phyloP scores from a whole-genome alignment of 768 basidiomycete species.

The Tylopilus plumbeoviolaceoides region DNA sequence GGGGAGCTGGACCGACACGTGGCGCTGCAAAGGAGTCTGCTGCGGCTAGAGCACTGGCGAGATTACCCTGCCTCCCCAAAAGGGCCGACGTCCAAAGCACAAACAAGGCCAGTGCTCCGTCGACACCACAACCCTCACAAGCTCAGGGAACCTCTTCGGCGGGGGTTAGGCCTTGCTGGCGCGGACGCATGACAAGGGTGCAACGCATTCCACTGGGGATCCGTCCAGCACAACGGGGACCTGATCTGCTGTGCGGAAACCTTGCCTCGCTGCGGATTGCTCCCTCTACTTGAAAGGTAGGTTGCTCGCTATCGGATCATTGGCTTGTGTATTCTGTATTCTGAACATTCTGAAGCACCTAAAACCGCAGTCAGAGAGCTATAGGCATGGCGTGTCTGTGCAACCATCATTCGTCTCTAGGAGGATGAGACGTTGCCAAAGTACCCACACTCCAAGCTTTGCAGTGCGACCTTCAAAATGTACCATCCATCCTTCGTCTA shows the following conservation, averaged over 20 bases:
- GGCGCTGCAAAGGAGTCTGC: constrained; percentile 10
- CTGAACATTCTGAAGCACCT: background rate
- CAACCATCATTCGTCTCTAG: background rate
- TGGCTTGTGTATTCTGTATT: background rate
- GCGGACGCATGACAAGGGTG: background rate
- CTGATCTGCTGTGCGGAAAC: background rate
- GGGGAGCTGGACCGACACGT: constrained; percentile 9
- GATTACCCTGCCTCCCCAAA: background rate
- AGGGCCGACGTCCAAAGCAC: background rate
- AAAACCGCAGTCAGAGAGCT: background rate
- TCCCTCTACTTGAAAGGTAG: background rate
- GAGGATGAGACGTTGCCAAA: too few species aligned
- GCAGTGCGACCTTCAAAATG: background rate
- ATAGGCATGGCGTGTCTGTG: background rate
- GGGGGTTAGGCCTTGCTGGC: background rate
- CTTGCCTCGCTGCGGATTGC: background rate
- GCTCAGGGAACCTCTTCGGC: background rate
- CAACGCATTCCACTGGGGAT: background rate
- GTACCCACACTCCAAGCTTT: background rate
- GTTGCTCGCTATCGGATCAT: background rate
- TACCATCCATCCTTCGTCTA: background rate
- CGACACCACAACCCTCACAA: background rate
- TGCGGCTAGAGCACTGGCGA: constrained; percentile 10
- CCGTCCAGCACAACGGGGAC: background rate
- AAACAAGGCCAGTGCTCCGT: background rate